phyloP scores from a whole-genome alignment of 768 basidiomycete genomes.

The Kwoniella sp. region DNA sequence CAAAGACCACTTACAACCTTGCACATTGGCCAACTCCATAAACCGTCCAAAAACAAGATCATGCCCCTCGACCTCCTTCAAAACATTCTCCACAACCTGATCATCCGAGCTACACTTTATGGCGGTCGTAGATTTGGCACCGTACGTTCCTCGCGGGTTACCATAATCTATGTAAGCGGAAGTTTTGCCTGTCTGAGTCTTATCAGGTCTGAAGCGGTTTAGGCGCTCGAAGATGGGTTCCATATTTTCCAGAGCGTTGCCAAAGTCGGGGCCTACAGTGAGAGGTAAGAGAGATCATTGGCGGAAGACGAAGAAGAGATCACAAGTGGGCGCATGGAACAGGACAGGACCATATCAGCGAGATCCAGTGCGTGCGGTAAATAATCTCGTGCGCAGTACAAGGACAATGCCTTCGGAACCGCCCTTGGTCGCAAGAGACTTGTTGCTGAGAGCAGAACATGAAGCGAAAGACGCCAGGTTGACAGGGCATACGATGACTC shows the following conservation, averaged over 20 bases:
- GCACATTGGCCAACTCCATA: constrained; percentile 72
- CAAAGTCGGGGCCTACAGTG: constrained; percentile 74
- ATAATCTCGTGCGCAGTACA: neutral
- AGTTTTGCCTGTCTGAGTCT: constrained; percentile 52
- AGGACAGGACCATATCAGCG: no score
- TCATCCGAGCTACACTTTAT: constrained; percentile 75
- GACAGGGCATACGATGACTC: constrained; percentile 44
- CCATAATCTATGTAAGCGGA: constrained; percentile 84
- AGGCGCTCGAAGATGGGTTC: constrained; percentile 89
- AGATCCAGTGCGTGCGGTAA: neutral
- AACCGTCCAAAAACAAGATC: constrained; percentile 83
- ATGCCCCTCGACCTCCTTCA: constrained; percentile 65
- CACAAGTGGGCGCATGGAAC: neutral
- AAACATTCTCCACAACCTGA: constrained; percentile 68
- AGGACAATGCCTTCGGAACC: no score
- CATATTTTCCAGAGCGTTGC: constrained; percentile 78
- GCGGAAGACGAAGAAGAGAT: no score
- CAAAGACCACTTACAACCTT: constrained; percentile 67
- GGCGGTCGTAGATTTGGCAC: constrained; percentile 74
- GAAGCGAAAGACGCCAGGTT: no score
- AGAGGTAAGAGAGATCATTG: no score
- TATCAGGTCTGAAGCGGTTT: constrained; percentile 57
- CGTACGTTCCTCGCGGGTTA: constrained; percentile 80
- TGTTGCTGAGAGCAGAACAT: no score
- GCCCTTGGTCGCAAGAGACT: no score